A percentile compares a stretch with the other conserved stretches of the same genome.
Evolutionary conservation across 306 rosid species (phyloP).

Genomic region (Ceratonia siliqua): DNA sequence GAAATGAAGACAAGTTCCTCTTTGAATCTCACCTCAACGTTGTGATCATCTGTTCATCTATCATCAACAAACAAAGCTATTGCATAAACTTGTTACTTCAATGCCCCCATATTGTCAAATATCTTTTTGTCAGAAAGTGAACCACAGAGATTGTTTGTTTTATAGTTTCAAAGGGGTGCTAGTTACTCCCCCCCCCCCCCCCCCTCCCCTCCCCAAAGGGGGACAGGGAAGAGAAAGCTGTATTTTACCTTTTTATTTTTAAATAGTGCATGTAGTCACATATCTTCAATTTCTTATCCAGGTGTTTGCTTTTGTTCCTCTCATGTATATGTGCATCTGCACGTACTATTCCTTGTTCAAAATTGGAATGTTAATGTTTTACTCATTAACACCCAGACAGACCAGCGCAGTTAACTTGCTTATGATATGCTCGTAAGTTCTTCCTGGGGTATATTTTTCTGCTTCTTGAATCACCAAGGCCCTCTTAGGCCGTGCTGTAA

Average conservation of each 20-base stretch:
- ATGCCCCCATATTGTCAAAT: neutral
- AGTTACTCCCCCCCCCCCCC: neutral
- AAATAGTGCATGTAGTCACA: constrained; percentile 24
- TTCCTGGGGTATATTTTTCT: constrained; percentile 32
- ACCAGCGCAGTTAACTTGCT: constrained; percentile 95
- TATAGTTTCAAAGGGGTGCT: neutral
- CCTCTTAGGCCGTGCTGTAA: too few relatives aligned
- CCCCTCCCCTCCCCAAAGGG: neutral
- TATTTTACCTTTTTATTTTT: neutral
- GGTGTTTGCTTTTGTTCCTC: constrained; percentile 90
- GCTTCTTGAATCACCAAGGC: constrained; percentile 1
- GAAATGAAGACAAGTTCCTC: constrained; percentile 25
- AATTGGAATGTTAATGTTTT: constrained; percentile 86
- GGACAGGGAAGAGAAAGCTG: neutral
- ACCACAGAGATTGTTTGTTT: constrained; percentile 1
- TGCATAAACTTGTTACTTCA: neutral
- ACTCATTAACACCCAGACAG: constrained; percentile 92
- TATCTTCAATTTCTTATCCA: constrained; percentile 48
- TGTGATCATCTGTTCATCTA: constrained; percentile 11
- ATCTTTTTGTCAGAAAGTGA: constrained; percentile 21
- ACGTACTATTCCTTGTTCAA: constrained; percentile 95
- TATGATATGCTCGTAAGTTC: constrained; percentile 98
- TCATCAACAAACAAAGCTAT: neutral
- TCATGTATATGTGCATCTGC: constrained; percentile 98
- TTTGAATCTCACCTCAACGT: constrained; percentile 26